These are phyloP conservation scores for Vitis rupestris DNA, from an alignment of 164 flowering plant species.

Conservation along the genomic window DNA sequence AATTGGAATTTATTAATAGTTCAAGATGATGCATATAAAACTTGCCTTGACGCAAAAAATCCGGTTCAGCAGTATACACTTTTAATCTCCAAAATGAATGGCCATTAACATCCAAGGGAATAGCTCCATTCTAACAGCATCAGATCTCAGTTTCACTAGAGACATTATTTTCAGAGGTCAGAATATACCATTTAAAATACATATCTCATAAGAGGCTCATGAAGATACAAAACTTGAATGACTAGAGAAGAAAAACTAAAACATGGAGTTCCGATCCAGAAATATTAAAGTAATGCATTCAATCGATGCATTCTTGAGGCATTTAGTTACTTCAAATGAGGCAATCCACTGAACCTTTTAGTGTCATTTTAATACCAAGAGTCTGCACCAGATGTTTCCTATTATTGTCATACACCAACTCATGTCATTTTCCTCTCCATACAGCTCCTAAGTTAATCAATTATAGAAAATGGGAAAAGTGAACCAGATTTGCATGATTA, in stretches of 20 bases:
- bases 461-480: no score
- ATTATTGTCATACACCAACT: no score
- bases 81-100: constrained; percentile 63
- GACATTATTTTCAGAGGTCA: background rate
- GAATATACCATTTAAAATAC: background rate
- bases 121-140: constrained; percentile 66
- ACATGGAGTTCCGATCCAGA: no score
- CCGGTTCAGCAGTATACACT: constrained; percentile 31
- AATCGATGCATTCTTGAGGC: no score
- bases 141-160: constrained; percentile 40
- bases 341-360: no score
- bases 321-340: background rate
- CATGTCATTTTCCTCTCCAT: no score
- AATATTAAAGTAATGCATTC: no score
- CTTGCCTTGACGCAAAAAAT: constrained; percentile 70
- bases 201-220: background rate
- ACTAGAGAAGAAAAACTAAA: background rate
- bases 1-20: no score
- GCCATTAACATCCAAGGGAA: constrained; percentile 53
- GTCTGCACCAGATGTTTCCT: no score
- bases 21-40: background rate
- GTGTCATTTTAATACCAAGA: no score
- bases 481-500: no score
- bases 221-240: background rate
- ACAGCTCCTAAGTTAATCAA: no score